Conservation (phyloP, 2,329 filamentous ascomycete species). For the Epichloe bromicola region DNA sequence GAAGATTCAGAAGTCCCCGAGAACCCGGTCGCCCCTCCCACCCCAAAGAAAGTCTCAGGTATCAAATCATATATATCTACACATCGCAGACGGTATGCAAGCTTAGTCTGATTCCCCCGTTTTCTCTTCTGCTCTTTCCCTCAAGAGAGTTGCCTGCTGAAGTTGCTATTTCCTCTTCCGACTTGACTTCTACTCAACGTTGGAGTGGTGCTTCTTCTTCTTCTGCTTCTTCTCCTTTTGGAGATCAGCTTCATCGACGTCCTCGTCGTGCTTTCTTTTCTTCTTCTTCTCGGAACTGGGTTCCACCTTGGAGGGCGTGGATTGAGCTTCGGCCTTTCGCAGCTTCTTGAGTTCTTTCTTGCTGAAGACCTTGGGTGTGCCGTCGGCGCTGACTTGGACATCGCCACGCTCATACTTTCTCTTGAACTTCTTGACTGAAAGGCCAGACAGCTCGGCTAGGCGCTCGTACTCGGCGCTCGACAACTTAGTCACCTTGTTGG, state of each 20-base stretch:
- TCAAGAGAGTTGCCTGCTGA: not conserved
- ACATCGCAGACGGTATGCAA: constrained; percentile 9
- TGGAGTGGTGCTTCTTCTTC: constrained; percentile 32
- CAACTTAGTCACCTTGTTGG: constrained; percentile 29
- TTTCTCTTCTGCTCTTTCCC: constrained; percentile 1
- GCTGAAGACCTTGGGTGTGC: constrained; percentile 55
- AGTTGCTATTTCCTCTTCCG: not conserved
- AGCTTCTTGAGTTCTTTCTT: constrained; percentile 69
- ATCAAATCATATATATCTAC: constrained; percentile 15
- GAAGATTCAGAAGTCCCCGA: constrained; percentile 6
- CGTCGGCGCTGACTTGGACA: constrained; percentile 52
- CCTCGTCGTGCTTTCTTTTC: constrained; percentile 61
- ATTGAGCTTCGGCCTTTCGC: constrained; percentile 45
- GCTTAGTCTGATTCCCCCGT: constrained; percentile 1
- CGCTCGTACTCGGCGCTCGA: constrained; percentile 44
- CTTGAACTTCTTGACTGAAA: constrained; percentile 66
- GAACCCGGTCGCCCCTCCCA: not conserved
- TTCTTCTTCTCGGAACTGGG: constrained; percentile 34
- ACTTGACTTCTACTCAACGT: constrained; percentile 5
- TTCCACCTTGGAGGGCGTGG: constrained; percentile 28
- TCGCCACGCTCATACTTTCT: constrained; percentile 66
- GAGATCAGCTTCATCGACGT: constrained; percentile 45
- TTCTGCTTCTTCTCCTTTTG: constrained; percentile 48
- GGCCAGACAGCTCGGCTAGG: constrained; percentile 51
- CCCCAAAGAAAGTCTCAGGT: constrained; percentile 15